Percentiles rank a stretch among this genome's conserved stretches.
phyloP scores from a whole-genome alignment of 2,329 filamentous ascomycete species.

The Ophiognomonia clavigignenti-juglandacearum region DNA sequence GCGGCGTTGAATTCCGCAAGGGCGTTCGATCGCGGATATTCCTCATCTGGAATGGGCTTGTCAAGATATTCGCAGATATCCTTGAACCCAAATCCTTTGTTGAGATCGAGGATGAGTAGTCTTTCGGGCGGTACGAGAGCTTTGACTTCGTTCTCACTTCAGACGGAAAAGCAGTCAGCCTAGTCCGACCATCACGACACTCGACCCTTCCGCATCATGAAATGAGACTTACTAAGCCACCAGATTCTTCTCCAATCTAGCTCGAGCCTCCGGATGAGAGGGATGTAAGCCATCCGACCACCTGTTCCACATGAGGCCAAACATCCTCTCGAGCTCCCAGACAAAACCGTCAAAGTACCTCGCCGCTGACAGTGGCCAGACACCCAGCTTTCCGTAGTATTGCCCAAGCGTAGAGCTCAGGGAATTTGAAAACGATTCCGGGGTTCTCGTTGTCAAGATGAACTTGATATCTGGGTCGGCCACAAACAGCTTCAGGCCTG shows the following conservation, averaged over 20 bases:
- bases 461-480: conserved; percentile 3
- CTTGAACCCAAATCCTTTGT: conserved; percentile 2
- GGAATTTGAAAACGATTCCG: not conserved
- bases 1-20: conserved; percentile 2
- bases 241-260: conserved; percentile 1
- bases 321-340: conserved; percentile 2
- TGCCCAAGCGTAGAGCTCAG: not conserved
- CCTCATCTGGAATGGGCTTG: not conserved
- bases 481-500: conserved; percentile 1
- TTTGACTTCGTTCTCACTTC: conserved; percentile 1
- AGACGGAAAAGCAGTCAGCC: not conserved
- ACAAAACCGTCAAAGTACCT: not conserved
- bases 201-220: no score
- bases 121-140: not conserved
- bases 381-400: conserved; percentile 1
- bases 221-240: conserved; percentile 1
- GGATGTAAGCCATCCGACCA: conserved; percentile 3
- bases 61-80: conserved; percentile 1
- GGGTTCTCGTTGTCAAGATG: not conserved
- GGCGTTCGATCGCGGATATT: not conserved
- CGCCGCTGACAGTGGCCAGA: not conserved
- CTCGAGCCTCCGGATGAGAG: not conserved
- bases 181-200: no score
- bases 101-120: conserved; percentile 1
- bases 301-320: conserved; percentile 2